Evolutionary conservation across 805 yeast species (phyloP).

Genomic region (Candida fluviatilis): DNA sequence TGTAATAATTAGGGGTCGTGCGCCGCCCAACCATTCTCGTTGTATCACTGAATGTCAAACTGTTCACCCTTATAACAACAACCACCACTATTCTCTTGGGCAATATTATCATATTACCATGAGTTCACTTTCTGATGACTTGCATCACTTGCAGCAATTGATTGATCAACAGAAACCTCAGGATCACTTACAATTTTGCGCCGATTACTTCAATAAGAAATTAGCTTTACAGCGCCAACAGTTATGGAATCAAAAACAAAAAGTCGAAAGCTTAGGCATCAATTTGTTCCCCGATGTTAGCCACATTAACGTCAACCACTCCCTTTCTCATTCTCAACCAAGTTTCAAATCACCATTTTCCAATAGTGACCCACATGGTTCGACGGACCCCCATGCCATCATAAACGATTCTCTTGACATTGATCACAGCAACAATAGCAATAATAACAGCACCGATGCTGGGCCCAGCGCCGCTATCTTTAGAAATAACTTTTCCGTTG

Average conservation of each 20-base stretch:
- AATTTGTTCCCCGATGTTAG: conserved; percentile 41
- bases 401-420: conserved; percentile 2
- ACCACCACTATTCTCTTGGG: conserved; percentile 10
- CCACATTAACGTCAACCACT: conserved; percentile 26
- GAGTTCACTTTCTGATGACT: conserved; percentile 39
- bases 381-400: conserved; percentile 15
- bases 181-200: conserved; percentile 72
- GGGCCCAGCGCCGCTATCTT: conserved; percentile 16
- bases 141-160: conserved; percentile 60
- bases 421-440: not conserved
- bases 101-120: conserved; percentile 1
- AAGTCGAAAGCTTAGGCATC: conserved; percentile 49
- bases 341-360: conserved; percentile 60
- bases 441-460: not conserved
- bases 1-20: too few relatives aligned
- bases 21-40: too few relatives aligned
- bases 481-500: conserved; percentile 22
- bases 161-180: conserved; percentile 49
- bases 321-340: conserved; percentile 35
- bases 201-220: conserved; percentile 62
- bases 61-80: not conserved
- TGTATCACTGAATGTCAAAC: too few relatives aligned
- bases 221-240: conserved; percentile 56
- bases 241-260: conserved; percentile 46
- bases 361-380: conserved; percentile 60